Base-by-base conservation (phyloP, 176 grass and related monocot species). In the Miscanthus lutarioriparius region DNA sequence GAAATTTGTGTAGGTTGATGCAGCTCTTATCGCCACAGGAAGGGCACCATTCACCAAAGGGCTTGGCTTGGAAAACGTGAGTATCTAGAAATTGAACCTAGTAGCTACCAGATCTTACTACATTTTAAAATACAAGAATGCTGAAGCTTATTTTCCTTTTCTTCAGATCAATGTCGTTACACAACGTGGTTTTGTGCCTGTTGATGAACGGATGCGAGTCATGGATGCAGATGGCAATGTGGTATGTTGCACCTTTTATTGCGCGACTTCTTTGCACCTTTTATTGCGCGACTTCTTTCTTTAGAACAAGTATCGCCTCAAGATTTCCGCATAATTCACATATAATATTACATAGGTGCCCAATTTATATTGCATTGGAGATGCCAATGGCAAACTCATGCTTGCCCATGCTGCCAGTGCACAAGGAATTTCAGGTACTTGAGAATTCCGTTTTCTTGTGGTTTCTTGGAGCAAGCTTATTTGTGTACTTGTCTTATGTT, bases 321-420 rank as follows among this genome's bases (percentile, higher is more conserved):
- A 5, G 23, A 54, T 44, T 68, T 69, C 41, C 85, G 58, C 71
- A 14, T 53, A 74, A 51, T 38, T 47, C 8, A 63, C 8, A 32
- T 53, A 39, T 61, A 33, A 59, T 48, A 75, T 22, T 17, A 26
- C 84, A 30, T 81, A 98, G 93, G 87, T 98, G 27, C 93, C 96
- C 36, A 88, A 98, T 88, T 87, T 98, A 79, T 95, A 87, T 92
- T 95, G 92, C 85, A 98, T 98, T 75, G 96, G 96, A 87, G 96
- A 98, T 88, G 96, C 96, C 23, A 95, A 95, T 63, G 96, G 96
- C 56, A 98, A 95, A 85, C 81, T 98, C 62, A 98, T 98, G 96
- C 96, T 98, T 88, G 96, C 96, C 23, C 96, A 98, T 93, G 92
- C 91, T 88, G 96, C 96, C 70, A 95, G 93, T 93, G 96, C 96